Evolutionary conservation across 2,329 filamentous ascomycete genomes (phyloP).

Genomic region (Fusarium piperis): DNA sequence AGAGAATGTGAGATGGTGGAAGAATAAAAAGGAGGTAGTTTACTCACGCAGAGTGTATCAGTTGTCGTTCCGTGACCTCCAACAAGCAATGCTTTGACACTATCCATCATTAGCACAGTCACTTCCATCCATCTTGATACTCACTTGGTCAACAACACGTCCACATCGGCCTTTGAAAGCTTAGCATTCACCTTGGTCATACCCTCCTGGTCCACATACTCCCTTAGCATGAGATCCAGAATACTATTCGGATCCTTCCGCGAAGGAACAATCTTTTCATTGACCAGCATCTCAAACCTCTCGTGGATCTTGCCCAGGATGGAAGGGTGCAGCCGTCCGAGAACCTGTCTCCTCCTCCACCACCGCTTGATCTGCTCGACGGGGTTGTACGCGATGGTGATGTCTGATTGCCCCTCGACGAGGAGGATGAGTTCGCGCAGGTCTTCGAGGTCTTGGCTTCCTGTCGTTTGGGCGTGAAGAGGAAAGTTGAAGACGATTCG

Average conservation of each 20-base stretch:
- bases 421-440: conserved; percentile 8
- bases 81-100: conserved; percentile 6
- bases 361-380: conserved; percentile 1
- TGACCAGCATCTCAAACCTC: neutral
- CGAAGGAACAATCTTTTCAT: neutral
- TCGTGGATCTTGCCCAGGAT: neutral
- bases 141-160: neutral
- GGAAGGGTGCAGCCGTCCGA: neutral
- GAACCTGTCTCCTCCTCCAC: conserved; percentile 2
- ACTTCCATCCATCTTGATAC: neutral
- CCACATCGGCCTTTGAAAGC: neutral
- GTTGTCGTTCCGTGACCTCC: conserved; percentile 28
- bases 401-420: neutral
- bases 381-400: conserved; percentile 7
- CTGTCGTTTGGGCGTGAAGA: conserved; percentile 2
- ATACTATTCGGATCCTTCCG: conserved; percentile 16
- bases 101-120: neutral
- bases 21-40: too few species aligned
- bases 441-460: conserved; percentile 8
- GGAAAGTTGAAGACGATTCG: neutral
- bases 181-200: rapidly evolving
- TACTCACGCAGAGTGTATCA: conserved; percentile 6
- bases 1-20: neutral
- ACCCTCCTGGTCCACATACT: neutral
- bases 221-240: conserved; percentile 20